Base-by-base conservation (phyloP, 2,329 filamentous ascomycete genomes). In the Sporothrix inflata region DNA sequence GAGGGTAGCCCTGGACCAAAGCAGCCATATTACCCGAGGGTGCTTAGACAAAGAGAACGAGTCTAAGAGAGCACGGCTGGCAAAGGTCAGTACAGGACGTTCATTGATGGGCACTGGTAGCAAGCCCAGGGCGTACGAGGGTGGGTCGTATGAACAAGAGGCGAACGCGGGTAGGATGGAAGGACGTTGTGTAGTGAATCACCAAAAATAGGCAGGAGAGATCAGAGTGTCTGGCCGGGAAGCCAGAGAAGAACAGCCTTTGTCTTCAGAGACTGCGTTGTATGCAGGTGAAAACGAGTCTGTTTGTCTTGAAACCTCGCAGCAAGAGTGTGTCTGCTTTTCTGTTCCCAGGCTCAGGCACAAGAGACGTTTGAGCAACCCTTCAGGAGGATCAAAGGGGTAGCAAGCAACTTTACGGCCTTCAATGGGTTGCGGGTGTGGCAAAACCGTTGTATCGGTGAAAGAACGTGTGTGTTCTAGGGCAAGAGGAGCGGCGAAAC, bases 1-100 rank as follows among this genome's bases (percentile, higher is more conserved):
- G 91, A 78, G 92, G 89, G 80, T 92, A 92, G 74, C 91, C 89
- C 84, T 95, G 93, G 79, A 94, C 91, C 85, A 95, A 86, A 82
- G 92, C 92, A 85, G 92, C 92, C 93, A 96, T 95, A 81, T 80
- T 91, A 85, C 66, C 67, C 30, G 14, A 73, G 24, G 63, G 42
- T 55, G 12, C 30, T 6, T 42, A 16, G 49, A 69, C n/a, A 49
- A 55, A 55, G 34, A 34, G 27, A 55, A 24, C 47, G 24, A 68
- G 38, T 55, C 47, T 69, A 27, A 21, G 34, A 19, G 51, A 40
- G 27, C 11, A 51, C 38, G 21, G 53, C 1, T 45, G 38, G 38
- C 24, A 11, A 21, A 47, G 27, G 27, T 66, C 19, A 49, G 63
- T 66, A 30, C 40, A 42, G n/a, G 21, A 5, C 14, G 4, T 66